Base-by-base conservation (phyloP, 2,329 filamentous ascomycete species). In the Talaromyces marneffei region DNA sequence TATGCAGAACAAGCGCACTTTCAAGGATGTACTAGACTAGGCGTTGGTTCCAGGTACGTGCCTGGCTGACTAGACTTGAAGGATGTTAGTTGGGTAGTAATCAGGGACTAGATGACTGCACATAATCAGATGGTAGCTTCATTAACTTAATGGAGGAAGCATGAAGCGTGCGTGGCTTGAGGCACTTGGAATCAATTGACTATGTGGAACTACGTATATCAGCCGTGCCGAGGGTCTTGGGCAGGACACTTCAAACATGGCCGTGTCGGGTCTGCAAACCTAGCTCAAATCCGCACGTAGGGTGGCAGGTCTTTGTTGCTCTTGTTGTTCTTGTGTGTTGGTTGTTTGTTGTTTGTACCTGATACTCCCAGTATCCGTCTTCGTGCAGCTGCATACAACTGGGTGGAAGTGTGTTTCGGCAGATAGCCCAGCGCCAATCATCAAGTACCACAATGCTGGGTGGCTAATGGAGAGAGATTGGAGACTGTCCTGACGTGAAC, bases 341-440 rank as follows among this genome's bases (percentile, higher is more conserved):
- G 48, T 20, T 52, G 23, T 50, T 29, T 31, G 16, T 29, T 18
- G 25, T 52, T 31, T 33, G 48, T 52, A 52, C 48, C 48, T 52
- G 48, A 33, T 52, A 23, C 46, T 31, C 31, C 46, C 27, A 31
- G 46, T n/a, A 50, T 50, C 48, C 29, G 48, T n/a, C 48, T 52
- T 52, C 48, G 48, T 52, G 48, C 29, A 52, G 27, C 29, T 23
- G 48, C 48, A 52, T 20, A 10, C 46, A 23, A 18, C 40, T 54
- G 27, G 31, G 29, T 39, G n/a, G 37, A 31, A 54, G 29, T 56
- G 29, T 56, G 54, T 53, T 58, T 58, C 56, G 60, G 55, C 37
- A 46, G 29, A 55, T 27, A 44, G 4, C 18, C 35, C 31, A 27
- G 25, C 29, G 23, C 40, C 40, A 25, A 29, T 25, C 58, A 57